phyloP scores from a whole-genome alignment of 1,284 basidiomycete genomes.

The Ceratobasidium sp. region DNA sequence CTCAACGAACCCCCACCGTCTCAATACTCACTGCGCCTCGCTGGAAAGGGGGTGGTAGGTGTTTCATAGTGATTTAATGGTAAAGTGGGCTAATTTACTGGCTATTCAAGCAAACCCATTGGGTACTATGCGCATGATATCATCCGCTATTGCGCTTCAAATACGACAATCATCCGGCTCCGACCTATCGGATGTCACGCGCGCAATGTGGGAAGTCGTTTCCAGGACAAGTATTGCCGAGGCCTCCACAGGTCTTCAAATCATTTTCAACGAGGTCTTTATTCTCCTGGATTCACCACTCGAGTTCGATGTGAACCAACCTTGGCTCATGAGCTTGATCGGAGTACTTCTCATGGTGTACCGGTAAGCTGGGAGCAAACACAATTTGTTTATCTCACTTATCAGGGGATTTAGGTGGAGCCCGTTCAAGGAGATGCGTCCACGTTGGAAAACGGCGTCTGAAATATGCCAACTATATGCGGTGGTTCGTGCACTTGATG shows the following conservation, averaged over 20 bases:
- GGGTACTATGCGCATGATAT: conserved; percentile 27
- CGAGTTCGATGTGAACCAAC: conserved; percentile 34
- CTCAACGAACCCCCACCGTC: conserved; percentile 7
- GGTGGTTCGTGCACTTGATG: conserved; percentile 29
- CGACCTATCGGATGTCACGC: conserved; percentile 25
- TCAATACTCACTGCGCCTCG: conserved; percentile 12
- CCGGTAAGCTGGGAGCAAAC: conserved; percentile 2
- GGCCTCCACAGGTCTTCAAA: conserved; percentile 9
- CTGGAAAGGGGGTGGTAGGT: conserved; percentile 1
- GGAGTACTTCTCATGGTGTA: conserved; percentile 25
- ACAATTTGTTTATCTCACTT: neutral
- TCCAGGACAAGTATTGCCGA: neutral
- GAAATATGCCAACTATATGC: conserved; percentile 33
- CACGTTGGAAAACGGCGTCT: conserved; percentile 33
- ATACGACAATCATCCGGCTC: conserved; percentile 22
- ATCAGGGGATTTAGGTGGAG: conserved; percentile 6
- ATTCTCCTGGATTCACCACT: conserved; percentile 15
- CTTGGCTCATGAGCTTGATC: conserved; percentile 31
- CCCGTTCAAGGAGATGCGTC: conserved; percentile 26
- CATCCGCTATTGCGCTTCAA: conserved; percentile 29
- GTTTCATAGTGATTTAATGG: neutral
- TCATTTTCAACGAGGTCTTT: conserved; percentile 20
- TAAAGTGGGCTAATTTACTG: neutral
- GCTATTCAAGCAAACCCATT: conserved; percentile 7
- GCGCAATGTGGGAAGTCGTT: conserved; percentile 27